These are phyloP conservation scores for Claviceps sp. DNA, from an alignment of 2,329 filamentous ascomycete species.

Conservation along the genomic window DNA sequence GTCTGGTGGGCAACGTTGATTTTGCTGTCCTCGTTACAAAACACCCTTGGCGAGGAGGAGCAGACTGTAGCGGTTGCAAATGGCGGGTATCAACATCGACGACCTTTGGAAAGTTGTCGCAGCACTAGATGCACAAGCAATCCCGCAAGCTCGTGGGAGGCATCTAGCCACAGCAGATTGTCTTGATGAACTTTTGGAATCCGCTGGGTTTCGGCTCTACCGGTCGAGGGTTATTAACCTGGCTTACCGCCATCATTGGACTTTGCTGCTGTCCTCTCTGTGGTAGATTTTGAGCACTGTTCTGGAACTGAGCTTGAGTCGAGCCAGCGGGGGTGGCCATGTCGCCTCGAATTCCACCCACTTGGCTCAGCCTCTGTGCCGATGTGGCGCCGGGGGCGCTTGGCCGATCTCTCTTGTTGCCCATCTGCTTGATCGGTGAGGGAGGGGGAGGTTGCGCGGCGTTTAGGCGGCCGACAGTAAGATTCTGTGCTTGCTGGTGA, in stretches of 20 bases:
- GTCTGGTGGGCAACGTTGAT: not conserved
- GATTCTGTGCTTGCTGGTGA: slow-evolving; percentile 48
- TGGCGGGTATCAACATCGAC: not conserved
- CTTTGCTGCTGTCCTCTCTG: slow-evolving; percentile 48
- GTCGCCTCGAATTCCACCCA: slow-evolving; percentile 54
- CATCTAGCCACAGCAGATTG: slow-evolving; percentile 71
- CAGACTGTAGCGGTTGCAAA: not conserved
- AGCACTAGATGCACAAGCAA: slow-evolving; percentile 18
- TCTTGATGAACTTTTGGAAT: slow-evolving; percentile 86
- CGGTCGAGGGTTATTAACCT: slow-evolving; percentile 36
- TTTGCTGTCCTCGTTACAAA: not conserved
- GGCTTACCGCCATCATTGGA: slow-evolving; percentile 40
- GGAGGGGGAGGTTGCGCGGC: slow-evolving; percentile 81
- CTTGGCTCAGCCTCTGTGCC: slow-evolving; percentile 64
- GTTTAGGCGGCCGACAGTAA: slow-evolving; percentile 84
- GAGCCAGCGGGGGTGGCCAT: slow-evolving; percentile 76
- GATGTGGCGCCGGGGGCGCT: slow-evolving; percentile 61
- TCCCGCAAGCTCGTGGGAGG: slow-evolving; percentile 12
- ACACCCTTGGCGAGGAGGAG: not conserved
- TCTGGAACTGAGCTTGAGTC: slow-evolving; percentile 92
- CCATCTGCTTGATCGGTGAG: slow-evolving; percentile 69
- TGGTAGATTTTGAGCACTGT: slow-evolving; percentile 79
- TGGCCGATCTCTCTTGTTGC: slow-evolving; percentile 62
- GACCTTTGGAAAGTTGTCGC: slow-evolving; percentile 13
- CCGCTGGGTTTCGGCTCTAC: slow-evolving; percentile 65